Evolutionary conservation across 2,329 filamentous ascomycete species (phyloP).

Genomic region (Stagonosporopsis rhizophila): DNA sequence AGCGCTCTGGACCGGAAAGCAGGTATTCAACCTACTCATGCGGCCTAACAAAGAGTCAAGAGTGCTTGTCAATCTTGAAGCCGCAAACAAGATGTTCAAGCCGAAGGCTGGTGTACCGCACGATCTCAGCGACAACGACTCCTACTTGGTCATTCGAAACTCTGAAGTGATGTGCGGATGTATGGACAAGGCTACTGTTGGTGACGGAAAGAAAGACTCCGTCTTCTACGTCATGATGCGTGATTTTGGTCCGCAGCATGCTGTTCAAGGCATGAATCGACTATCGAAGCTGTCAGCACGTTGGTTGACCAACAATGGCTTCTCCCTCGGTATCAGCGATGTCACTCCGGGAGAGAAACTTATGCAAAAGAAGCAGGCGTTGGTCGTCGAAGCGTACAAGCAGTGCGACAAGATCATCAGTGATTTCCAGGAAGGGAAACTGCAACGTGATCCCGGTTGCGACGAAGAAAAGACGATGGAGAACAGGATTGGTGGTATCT

Average conservation of each 20-base stretch:
- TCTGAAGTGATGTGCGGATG: constrained; percentile 96
- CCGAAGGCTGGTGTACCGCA: constrained; percentile 71
- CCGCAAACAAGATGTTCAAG: constrained; percentile 84
- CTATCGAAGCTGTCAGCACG: constrained; percentile 89
- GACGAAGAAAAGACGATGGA: constrained; percentile 92
- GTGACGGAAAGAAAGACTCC: constrained; percentile 95
- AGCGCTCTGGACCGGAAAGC: constrained; percentile 94
- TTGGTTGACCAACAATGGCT: constrained; percentile 87
- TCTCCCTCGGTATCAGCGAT: constrained; percentile 95
- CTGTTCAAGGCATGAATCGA: constrained; percentile 91
- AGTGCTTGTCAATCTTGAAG: constrained; percentile 90
- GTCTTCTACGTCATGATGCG: constrained; percentile 96
- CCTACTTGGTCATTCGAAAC: constrained; percentile 91
- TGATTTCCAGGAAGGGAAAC: constrained; percentile 77
- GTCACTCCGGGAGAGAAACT: constrained; percentile 82
- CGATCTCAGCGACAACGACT: constrained; percentile 76
- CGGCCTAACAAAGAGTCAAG: constrained; percentile 83
- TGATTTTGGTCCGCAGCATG: constrained; percentile 90
- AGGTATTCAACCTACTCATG: constrained; percentile 92
- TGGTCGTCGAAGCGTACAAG: constrained; percentile 80
- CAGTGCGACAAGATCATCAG: constrained; percentile 85
- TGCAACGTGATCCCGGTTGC: constrained; percentile 87
- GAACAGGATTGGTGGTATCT: constrained; percentile 86
- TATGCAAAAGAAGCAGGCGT: constrained; percentile 72
- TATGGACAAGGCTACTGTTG: constrained; percentile 99